A percentile compares a stretch with the other conserved stretches of the same genome.
These are phyloP conservation scores for Pyrenophora teres DNA, from an alignment of 2,329 filamentous ascomycete genomes.

Conservation along the genomic window DNA sequence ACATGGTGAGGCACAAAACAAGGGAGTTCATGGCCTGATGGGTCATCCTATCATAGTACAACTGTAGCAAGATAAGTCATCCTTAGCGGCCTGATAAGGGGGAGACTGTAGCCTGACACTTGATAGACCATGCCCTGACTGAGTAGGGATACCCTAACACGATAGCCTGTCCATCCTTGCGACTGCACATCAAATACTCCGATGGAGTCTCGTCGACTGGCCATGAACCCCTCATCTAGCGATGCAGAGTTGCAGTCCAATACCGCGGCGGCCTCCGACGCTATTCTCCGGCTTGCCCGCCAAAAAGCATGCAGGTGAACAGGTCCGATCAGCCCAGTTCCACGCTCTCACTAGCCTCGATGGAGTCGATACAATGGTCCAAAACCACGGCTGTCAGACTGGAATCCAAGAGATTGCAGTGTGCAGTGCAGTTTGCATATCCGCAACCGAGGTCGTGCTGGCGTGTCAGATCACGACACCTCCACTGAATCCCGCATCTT, in stretches of 20 bases:
- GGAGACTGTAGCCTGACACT: no score
- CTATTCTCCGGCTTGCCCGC: background rate
- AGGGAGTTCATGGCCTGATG: no score
- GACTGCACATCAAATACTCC: background rate
- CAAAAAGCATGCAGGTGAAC: no score
- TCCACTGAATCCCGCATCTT: conserved; percentile 5
- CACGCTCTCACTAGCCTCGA: background rate
- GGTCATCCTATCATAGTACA: no score
- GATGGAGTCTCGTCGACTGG: background rate
- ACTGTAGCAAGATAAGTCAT: no score
- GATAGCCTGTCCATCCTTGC: background rate
- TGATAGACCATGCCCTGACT: no score
- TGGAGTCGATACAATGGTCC: no score
- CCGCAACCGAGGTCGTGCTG: conserved; percentile 13
- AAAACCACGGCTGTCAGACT: background rate
- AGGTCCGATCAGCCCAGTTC: no score
- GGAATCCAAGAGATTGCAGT: background rate
- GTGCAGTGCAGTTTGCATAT: background rate
- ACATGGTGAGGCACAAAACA: no score
- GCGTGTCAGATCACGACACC: conserved; percentile 14
- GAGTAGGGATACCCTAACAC: no score
- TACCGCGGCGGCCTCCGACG: background rate
- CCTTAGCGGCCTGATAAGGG: no score
- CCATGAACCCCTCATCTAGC: background rate
- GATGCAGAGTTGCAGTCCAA: background rate